These are phyloP conservation scores for Chamaenerion angustifolium DNA, from an alignment of 345 rosid species.

Conservation along the genomic window DNA sequence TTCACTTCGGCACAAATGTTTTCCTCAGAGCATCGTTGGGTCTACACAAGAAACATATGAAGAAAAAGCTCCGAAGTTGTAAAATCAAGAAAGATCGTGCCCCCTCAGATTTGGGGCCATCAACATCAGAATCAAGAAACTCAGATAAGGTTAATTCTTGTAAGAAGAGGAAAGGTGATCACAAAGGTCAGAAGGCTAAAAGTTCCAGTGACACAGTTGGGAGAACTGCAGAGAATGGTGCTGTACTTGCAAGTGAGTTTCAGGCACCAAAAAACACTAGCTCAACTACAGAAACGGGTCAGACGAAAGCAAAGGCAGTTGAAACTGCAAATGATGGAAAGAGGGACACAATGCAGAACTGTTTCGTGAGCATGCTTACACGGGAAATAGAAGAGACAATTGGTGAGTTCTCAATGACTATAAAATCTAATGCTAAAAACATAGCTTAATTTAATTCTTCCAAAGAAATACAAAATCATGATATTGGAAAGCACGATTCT, in stretches of 20 bases:
- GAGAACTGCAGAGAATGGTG: constrained; percentile 28
- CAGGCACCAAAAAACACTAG: constrained; percentile 8
- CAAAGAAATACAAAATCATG: no score
- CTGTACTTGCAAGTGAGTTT: constrained; percentile 27
- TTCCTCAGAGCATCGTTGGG: constrained; percentile 29
- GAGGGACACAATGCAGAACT: constrained; percentile 12
- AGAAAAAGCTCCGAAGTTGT: constrained; percentile 18
- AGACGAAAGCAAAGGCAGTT: constrained; percentile 6
- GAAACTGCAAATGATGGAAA: constrained; percentile 13
- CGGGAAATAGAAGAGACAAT: constrained; percentile 29
- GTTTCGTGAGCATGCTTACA: constrained; percentile 13
- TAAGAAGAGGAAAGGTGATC: constrained; percentile 10
- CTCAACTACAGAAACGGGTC: constrained; percentile 8
- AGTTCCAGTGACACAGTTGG: constrained; percentile 17
- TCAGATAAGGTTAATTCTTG: constrained; percentile 10
- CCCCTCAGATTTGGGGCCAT: constrained; percentile 32
- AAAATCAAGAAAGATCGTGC: constrained; percentile 9
- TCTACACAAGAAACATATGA: constrained; percentile 30
- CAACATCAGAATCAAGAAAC: constrained; percentile 29
- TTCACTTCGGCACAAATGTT: constrained; percentile 29
- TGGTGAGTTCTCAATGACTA: constrained; percentile 19
- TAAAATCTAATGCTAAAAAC: no score
- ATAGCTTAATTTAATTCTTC: no score
- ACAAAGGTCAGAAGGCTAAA: constrained; percentile 8
- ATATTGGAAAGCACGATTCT: no score